These are phyloP conservation scores for Coemansia sp. DNA, from an alignment of 192 early-diverging fungal genomes.

Conservation along the genomic window DNA sequence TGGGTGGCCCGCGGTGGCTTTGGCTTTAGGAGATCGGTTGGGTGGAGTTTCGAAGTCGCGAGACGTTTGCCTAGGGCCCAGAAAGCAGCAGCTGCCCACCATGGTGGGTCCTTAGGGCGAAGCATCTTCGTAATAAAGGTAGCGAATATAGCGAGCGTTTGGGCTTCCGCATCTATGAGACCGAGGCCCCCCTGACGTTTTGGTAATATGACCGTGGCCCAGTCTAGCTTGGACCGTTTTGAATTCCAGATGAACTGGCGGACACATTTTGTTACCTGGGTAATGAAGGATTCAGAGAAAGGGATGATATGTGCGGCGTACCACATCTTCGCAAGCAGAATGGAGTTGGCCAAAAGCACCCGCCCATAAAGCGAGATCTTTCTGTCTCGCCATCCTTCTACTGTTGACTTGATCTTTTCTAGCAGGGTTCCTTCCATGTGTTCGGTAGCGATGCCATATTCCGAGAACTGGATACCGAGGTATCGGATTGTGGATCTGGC, in stretches of 20 bases:
- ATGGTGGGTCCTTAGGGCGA: no score
- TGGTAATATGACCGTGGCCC: background rate
- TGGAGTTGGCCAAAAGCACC: background rate
- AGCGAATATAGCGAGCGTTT: no score
- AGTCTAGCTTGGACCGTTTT: background rate
- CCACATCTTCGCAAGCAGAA: conserved; percentile 10
- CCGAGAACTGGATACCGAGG: conserved; percentile 8
- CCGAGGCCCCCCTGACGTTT: background rate
- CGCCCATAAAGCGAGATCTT: background rate
- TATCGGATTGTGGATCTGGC: background rate
- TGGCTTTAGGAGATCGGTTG: no score
- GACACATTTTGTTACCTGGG: background rate
- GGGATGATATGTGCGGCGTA: conserved; percentile 4
- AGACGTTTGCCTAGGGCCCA: no score
- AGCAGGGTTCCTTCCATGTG: background rate
- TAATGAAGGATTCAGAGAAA: background rate
- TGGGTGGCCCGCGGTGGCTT: no score
- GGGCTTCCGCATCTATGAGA: background rate
- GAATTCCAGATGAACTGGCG: background rate
- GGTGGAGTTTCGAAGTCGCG: no score
- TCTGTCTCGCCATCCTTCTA: background rate
- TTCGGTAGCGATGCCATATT: background rate
- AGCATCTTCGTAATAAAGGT: no score
- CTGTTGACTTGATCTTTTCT: background rate
- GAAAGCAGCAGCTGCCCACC: no score